Conservation (phyloP, 2,329 filamentous ascomycete species). For the Phialophora expanda region DNA sequence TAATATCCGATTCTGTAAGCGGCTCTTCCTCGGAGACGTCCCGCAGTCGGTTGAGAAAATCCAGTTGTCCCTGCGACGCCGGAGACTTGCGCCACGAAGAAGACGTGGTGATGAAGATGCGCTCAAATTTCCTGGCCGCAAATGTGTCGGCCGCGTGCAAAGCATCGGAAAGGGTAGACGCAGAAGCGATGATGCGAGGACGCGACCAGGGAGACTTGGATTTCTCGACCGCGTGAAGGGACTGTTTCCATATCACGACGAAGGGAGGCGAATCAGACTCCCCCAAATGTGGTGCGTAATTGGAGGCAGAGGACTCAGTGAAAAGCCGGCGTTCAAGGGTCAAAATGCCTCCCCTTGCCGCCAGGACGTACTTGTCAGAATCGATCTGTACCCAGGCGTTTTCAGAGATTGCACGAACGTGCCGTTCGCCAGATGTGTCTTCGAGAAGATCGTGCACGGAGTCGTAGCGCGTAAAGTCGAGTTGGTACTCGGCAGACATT, state of each 20-base stretch:
- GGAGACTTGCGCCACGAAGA: slow-evolving; percentile 72
- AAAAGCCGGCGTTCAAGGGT: slow-evolving; percentile 50
- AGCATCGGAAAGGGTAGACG: slow-evolving; percentile 71
- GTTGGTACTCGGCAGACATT: slow-evolving; percentile 47
- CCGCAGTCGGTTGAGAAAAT: slow-evolving; percentile 51
- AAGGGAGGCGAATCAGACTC: slow-evolving; percentile 8
- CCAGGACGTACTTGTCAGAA: slow-evolving; percentile 72
- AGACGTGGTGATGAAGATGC: slow-evolving; percentile 67
- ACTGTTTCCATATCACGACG: slow-evolving; percentile 37
- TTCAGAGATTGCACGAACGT: slow-evolving; percentile 76
- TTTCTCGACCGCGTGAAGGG: slow-evolving; percentile 33
- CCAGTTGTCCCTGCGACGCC: slow-evolving; percentile 61
- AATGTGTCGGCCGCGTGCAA: slow-evolving; percentile 86
- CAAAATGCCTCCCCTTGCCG: slow-evolving; percentile 66
- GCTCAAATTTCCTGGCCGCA: slow-evolving; percentile 69
- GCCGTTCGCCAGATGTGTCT: slow-evolving; percentile 76
- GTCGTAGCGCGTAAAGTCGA: slow-evolving; percentile 89
- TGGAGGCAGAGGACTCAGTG: slow-evolving; percentile 1
- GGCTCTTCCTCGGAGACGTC: slow-evolving; percentile 45
- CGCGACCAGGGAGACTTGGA: slow-evolving; percentile 65
- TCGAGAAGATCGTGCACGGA: slow-evolving; percentile 88
- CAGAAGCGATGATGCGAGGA: slow-evolving; percentile 70
- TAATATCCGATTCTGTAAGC: slow-evolving; percentile 64
- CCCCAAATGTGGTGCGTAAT: not conserved
- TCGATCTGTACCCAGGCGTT: slow-evolving; percentile 83